Conservation (phyloP, 148 eudicot species). For the Rhododendron kiyosumense region DNA sequence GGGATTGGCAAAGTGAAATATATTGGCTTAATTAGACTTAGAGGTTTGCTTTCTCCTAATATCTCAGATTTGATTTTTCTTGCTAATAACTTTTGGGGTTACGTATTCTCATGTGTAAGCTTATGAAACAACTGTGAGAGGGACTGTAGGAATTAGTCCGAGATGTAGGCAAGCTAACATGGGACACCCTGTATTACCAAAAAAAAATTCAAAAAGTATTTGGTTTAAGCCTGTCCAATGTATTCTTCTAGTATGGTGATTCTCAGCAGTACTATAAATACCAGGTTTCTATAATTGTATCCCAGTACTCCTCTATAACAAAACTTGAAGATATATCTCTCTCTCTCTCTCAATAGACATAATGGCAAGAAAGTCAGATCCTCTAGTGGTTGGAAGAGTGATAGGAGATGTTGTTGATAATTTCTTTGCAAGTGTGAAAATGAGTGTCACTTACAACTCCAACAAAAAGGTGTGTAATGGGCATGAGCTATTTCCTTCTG, state of each 20-base stretch:
- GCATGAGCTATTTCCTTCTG: conserved; percentile 55
- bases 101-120: too few species aligned
- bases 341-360: not conserved
- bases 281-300: not conserved
- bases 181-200: too few species aligned
- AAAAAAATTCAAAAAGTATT: not conserved
- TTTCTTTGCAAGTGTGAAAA: conserved; percentile 34
- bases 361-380: conserved; percentile 42
- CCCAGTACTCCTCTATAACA: not conserved
- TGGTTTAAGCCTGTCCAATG: too few species aligned
- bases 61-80: too few species aligned
- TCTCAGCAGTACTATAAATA: not conserved
- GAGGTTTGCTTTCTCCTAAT: too few species aligned
- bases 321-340: not conserved
- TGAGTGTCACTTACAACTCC: conserved; percentile 47
- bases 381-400: conserved; percentile 47
- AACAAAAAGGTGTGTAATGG: conserved; percentile 51
- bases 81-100: too few species aligned
- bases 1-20: too few species aligned
- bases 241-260: not conserved
- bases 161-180: too few species aligned
- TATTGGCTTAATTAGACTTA: too few species aligned
- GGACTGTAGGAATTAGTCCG: too few species aligned
- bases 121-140: too few species aligned
- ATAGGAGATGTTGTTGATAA: conserved; percentile 60